These are phyloP conservation scores for Aureobasidium musti DNA, from an alignment of 2,329 filamentous ascomycete species.

Conservation along the genomic window DNA sequence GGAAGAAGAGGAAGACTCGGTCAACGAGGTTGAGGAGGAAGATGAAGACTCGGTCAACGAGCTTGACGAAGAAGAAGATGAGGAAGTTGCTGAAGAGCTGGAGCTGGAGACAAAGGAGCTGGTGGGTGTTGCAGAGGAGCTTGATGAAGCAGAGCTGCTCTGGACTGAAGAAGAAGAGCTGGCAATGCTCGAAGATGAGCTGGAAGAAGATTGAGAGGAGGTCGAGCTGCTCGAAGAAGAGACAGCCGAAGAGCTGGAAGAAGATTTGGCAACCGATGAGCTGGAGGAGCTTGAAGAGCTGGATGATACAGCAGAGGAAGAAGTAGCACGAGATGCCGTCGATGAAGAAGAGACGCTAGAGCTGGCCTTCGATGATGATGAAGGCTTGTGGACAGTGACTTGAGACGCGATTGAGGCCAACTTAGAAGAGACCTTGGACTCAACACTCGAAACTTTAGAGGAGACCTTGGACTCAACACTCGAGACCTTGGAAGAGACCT, in stretches of 20 bases:
- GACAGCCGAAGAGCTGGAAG: neutral
- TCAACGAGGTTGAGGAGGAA: neutral
- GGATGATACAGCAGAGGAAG: neutral
- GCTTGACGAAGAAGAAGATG: conserved; percentile 2
- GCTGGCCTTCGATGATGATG: neutral
- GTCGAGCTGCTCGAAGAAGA: neutral
- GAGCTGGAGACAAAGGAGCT: conserved; percentile 3
- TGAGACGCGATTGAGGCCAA: neutral
- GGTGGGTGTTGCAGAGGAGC: neutral
- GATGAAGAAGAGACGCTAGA: neutral
- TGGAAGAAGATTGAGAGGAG: neutral
- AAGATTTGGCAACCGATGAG: neutral
- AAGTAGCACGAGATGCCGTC: neutral
- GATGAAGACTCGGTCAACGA: neutral
- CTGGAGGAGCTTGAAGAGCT: conserved; percentile 21
- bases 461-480: conserved; percentile 16
- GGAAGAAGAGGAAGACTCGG: neutral
- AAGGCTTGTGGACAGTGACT: neutral
- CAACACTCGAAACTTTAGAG: conserved; percentile 7
- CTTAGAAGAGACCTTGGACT: conserved; percentile 15
- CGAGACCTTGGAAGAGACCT: conserved; percentile 20
- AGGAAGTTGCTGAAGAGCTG: conserved; percentile 1
- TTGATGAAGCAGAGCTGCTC: neutral
- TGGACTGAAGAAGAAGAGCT: neutral
- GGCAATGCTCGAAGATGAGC: neutral